These are phyloP conservation scores for Naganishia friedmannii DNA, from an alignment of 768 basidiomycete species.

Conservation along the genomic window DNA sequence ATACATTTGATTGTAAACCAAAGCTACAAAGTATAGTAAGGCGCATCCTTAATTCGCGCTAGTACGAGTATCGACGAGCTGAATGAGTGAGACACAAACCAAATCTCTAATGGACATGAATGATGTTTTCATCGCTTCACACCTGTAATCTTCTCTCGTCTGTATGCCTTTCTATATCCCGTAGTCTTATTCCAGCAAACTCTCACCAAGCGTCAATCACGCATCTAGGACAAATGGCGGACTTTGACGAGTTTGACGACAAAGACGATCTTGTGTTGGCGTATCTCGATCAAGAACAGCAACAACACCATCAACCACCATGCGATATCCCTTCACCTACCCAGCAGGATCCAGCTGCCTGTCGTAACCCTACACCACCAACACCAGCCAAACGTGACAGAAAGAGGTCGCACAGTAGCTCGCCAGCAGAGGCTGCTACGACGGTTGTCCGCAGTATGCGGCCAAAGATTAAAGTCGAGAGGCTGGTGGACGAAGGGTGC, in stretches of 20 bases:
- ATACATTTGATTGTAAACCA: no score
- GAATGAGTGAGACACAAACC: no score
- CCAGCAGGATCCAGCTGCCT: background rate
- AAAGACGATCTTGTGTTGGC: slow-evolving; percentile 14
- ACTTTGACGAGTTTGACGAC: slow-evolving; percentile 13
- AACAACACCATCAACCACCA: background rate
- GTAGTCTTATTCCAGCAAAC: no score
- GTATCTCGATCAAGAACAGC: slow-evolving; percentile 16
- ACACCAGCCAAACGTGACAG: background rate
- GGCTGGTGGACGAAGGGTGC: background rate
- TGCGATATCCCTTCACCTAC: background rate
- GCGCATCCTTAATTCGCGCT: no score
- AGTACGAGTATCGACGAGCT: no score
- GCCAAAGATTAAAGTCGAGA: background rate
- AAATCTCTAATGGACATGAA: no score
- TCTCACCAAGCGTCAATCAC: background rate
- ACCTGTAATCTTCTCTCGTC: no score
- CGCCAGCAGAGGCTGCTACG: background rate
- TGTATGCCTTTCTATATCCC: no score
- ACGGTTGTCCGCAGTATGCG: background rate
- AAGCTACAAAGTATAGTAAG: no score
- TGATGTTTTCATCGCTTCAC: no score
- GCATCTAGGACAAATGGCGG: background rate
- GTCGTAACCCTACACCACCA: background rate
- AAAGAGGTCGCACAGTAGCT: background rate